phyloP scores from a whole-genome alignment of 345 rosid species.

The Populus tremula region DNA sequence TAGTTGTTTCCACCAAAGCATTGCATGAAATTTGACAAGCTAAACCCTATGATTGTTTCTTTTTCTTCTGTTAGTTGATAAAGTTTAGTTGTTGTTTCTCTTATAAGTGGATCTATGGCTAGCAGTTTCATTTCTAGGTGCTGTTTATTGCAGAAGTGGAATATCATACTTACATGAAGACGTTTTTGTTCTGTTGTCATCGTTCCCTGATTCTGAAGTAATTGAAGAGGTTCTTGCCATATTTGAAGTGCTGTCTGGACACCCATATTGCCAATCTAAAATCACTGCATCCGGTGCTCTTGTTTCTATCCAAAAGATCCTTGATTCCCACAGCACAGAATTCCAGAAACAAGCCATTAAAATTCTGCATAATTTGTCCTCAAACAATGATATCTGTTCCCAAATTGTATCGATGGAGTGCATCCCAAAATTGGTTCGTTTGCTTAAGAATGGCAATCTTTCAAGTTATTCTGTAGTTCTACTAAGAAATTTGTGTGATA shows the following conservation, averaged over 20 bases:
- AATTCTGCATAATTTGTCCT: slow-evolving; percentile 55
- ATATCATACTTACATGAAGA: slow-evolving; percentile 44
- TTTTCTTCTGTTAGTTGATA: neutral
- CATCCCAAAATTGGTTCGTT: slow-evolving; percentile 52
- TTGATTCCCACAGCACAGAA: slow-evolving; percentile 34
- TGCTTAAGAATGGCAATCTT: slow-evolving; percentile 43
- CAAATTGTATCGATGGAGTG: slow-evolving; percentile 43
- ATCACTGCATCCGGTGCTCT: slow-evolving; percentile 51
- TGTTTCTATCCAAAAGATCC: slow-evolving; percentile 44
- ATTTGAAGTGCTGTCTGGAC: slow-evolving; percentile 51
- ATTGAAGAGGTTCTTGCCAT: slow-evolving; percentile 51
- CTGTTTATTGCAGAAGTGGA: slow-evolving; percentile 47
- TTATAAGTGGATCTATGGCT: neutral
- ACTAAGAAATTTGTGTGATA: slow-evolving; percentile 50
- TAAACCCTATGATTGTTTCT: neutral
- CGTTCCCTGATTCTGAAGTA: slow-evolving; percentile 53
- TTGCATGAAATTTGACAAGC: slow-evolving; percentile 1
- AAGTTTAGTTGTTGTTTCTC: neutral
- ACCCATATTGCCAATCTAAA: slow-evolving; percentile 35
- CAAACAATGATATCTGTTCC: slow-evolving; percentile 41
- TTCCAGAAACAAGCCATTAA: slow-evolving; percentile 53
- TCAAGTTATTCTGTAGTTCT: slow-evolving; percentile 43
- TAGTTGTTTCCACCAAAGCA: neutral
- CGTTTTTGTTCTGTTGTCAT: slow-evolving; percentile 39
- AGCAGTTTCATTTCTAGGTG: slow-evolving; percentile 8